Conservation (phyloP, 176 grass and related monocot genomes). For the Themeda triandra region DNA sequence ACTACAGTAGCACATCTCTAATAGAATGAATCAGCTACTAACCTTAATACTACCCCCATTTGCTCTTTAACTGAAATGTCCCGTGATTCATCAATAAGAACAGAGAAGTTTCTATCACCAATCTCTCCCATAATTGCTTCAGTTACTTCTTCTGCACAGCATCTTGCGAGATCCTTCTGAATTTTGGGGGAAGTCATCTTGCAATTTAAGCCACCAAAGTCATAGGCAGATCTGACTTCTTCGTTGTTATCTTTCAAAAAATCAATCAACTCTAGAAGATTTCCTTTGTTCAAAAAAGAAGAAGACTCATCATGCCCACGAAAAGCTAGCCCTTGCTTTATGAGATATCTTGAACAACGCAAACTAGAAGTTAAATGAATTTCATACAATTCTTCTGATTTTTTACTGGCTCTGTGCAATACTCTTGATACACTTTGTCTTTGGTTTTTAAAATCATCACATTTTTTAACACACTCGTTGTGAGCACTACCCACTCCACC, state of each 20-base stretch:
- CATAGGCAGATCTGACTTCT: not conserved
- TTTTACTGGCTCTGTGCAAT: no score
- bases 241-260: not conserved
- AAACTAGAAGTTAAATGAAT: not conserved
- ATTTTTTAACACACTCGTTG: not conserved
- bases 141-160: not conserved
- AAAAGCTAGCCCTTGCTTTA: not conserved
- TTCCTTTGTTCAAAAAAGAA: not conserved
- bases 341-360: not conserved
- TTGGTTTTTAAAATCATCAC: not conserved
- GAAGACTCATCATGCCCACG: not conserved
- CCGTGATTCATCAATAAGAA: not conserved
- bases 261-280: not conserved
- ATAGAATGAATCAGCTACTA: no score
- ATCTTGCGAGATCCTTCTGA: not conserved
- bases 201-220: not conserved
- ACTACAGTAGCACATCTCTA: no score
- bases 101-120: not conserved
- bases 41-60: not conserved
- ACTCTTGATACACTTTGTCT: not conserved
- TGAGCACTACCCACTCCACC: not conserved
- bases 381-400: not conserved
- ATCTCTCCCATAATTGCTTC: not conserved
- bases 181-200: not conserved
- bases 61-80: not conserved